phyloP scores from a whole-genome alignment of 208 protist species.

The Trypanosoma mega region DNA sequence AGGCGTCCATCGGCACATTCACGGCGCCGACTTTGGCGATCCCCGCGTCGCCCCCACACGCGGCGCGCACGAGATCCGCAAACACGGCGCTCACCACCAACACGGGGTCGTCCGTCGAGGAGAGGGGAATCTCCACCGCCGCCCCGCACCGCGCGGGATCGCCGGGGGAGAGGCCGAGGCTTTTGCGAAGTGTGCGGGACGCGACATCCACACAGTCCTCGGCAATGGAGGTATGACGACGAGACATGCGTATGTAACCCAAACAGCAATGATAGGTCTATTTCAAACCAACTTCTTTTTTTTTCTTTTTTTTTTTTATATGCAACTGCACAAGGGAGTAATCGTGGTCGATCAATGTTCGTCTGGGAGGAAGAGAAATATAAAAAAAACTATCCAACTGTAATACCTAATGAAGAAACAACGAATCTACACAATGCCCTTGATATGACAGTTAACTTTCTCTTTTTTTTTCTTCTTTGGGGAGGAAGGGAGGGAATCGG shows the following conservation, averaged over 20 bases:
- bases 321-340: neutral
- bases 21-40: conserved; percentile 52
- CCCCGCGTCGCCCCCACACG: conserved; percentile 75
- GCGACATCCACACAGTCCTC: conserved; percentile 63
- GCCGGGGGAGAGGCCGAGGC: conserved; percentile 36
- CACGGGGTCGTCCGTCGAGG: conserved; percentile 27
- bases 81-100: conserved; percentile 47
- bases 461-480: no score
- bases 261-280: neutral
- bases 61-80: conserved; percentile 61
- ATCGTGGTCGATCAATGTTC: neutral
- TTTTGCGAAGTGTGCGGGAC: conserved; percentile 60
- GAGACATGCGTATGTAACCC: conserved; percentile 7
- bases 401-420: no score
- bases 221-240: conserved; percentile 26
- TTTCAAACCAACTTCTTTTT: neutral
- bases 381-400: no score
- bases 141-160: conserved; percentile 17
- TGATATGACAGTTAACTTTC: no score
- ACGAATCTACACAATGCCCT: no score
- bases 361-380: neutral
- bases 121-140: conserved; percentile 45
- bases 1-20: conserved; percentile 64
- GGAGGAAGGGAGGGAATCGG: no score
- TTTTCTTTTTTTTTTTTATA: neutral